A percentile compares a stretch with the other conserved stretches of the same genome.
Conservation (phyloP, 2,329 filamentous ascomycete genomes). For the Cladosporium sphaerospermum region DNA sequence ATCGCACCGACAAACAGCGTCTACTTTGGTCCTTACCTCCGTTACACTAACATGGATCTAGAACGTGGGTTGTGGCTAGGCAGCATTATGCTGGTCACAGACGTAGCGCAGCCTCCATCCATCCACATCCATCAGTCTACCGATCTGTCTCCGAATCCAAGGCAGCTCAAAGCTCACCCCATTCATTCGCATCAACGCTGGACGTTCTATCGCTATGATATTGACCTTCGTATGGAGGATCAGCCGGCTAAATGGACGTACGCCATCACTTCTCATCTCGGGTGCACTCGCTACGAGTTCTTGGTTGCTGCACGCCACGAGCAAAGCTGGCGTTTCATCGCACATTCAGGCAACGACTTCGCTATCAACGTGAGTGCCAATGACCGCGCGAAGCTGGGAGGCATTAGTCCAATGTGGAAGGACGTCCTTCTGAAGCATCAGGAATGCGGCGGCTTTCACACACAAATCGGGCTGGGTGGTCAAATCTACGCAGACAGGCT, state of each 20-base stretch:
- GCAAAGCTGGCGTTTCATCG: conserved; percentile 90
- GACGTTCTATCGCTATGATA: conserved; percentile 92
- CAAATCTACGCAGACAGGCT: conserved; percentile 93
- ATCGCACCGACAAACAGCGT: conserved; percentile 90
- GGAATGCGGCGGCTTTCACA: conserved; percentile 92
- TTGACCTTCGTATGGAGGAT: conserved; percentile 87
- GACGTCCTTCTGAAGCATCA: conserved; percentile 96
- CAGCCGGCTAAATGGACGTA: conserved; percentile 82
- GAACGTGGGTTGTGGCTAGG: conserved; percentile 87
- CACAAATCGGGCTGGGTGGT: conserved; percentile 83
- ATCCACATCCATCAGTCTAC: conserved; percentile 89
- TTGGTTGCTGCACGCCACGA: conserved; percentile 85
- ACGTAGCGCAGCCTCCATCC: conserved; percentile 84
- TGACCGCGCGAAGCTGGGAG: conserved; percentile 78
- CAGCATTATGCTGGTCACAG: conserved; percentile 88
- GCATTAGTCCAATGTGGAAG: conserved; percentile 96
- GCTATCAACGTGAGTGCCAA: conserved; percentile 78
- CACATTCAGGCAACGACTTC: conserved; percentile 95
- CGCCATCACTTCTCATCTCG: conserved; percentile 91
- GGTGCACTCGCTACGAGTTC: conserved; percentile 97
- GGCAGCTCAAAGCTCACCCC: conserved; percentile 72
- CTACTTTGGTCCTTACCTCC: conserved; percentile 92
- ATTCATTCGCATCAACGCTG: conserved; percentile 89
- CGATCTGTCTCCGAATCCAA: conserved; percentile 83
- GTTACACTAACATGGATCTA: conserved; percentile 96